phyloP scores from a whole-genome alignment of 805 yeast genomes.

The Monosporozyma aerobia region DNA sequence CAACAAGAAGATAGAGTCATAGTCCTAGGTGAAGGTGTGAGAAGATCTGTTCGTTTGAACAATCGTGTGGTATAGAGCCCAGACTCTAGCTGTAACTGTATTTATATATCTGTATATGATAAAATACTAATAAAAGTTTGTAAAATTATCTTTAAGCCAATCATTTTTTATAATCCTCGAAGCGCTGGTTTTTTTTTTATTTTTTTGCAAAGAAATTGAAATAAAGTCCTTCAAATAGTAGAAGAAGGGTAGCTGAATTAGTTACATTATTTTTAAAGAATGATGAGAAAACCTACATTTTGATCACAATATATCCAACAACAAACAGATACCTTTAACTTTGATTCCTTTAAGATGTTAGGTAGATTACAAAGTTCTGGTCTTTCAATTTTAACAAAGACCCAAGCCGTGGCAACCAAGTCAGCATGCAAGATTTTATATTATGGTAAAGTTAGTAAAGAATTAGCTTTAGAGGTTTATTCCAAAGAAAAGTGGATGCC shows the following conservation, averaged over 20 bases:
- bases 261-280: neutral
- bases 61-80: slow-evolving; percentile 14
- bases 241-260: neutral
- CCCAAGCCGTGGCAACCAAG: slow-evolving; percentile 34
- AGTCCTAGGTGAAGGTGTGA: slow-evolving; percentile 62
- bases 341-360: slow-evolving; percentile 12
- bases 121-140: neutral
- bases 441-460: slow-evolving; percentile 59
- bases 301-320: neutral
- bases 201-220: neutral
- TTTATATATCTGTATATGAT: neutral
- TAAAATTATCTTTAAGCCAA: slow-evolving; percentile 1
- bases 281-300: neutral
- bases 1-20: slow-evolving; percentile 62
- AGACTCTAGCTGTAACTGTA: neutral
- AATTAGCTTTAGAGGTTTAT: slow-evolving; percentile 57
- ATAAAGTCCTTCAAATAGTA: neutral
- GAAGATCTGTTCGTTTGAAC: slow-evolving; percentile 45
- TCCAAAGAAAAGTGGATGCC: slow-evolving; percentile 89
- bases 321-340: neutral
- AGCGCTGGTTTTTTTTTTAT: neutral
- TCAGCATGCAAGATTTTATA: slow-evolving; percentile 48
- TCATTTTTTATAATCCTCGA: neutral
- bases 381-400: slow-evolving; percentile 19
- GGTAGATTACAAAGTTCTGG: slow-evolving; percentile 24